Evolutionary conservation across 2,329 filamentous ascomycete species (phyloP).

Genomic region (Talaromyces pinophilus): DNA sequence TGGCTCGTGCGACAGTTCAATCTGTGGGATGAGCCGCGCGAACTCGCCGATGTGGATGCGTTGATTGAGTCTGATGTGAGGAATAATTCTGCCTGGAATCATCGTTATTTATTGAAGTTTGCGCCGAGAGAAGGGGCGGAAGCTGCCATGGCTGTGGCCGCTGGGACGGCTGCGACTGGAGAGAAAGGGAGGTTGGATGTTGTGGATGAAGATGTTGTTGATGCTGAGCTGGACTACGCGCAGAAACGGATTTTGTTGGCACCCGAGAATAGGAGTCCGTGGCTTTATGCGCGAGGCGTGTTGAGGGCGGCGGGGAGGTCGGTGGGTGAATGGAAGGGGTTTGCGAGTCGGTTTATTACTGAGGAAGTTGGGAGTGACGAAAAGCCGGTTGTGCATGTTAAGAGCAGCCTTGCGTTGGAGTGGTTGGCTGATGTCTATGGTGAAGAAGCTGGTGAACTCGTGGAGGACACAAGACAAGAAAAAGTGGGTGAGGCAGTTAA

Average conservation of each 20-base stretch:
- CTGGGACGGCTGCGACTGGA: background rate
- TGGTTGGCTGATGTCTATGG: constrained; percentile 51
- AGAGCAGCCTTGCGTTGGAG: constrained; percentile 61
- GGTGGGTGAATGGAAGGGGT: constrained; percentile 53
- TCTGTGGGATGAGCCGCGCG: constrained; percentile 57
- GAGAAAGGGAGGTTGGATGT: constrained; percentile 38
- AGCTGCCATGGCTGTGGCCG: constrained; percentile 38
- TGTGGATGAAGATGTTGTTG: constrained; percentile 64
- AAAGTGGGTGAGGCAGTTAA: constrained; percentile 57
- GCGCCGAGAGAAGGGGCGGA: constrained; percentile 53
- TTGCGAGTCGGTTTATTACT: constrained; percentile 57
- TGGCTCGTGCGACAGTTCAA: constrained; percentile 67
- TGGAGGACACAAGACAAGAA: constrained; percentile 31
- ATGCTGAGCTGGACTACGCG: constrained; percentile 74
- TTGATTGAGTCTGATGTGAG: constrained; percentile 79
- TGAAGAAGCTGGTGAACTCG: constrained; percentile 43
- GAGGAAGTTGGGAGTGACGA: constrained; percentile 46
- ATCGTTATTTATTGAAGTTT: constrained; percentile 94
- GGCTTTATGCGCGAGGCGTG: constrained; percentile 86
- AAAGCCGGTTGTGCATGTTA: constrained; percentile 46
- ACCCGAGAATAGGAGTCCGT: constrained; percentile 91
- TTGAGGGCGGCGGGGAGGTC: constrained; percentile 64
- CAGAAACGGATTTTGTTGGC: constrained; percentile 72
- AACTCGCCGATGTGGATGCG: constrained; percentile 70
- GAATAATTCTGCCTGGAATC: constrained; percentile 98